Base-by-base conservation (phyloP, 2,329 filamentous ascomycete genomes). In the Gnomoniopsis smithogilvyi region DNA sequence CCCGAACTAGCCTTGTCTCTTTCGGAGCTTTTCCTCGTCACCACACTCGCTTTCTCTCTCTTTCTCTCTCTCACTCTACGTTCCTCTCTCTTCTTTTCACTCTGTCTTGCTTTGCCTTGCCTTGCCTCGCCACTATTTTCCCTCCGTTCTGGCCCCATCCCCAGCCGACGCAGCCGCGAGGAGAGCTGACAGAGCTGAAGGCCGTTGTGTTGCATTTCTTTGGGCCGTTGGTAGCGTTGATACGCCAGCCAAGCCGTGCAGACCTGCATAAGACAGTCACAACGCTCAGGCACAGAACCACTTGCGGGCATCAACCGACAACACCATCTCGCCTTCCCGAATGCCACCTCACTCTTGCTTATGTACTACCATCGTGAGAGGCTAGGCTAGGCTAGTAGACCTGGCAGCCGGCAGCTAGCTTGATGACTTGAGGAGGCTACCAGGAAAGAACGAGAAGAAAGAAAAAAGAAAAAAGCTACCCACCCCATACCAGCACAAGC, bases 271-370 rank as follows among this genome's bases (percentile, higher is more conserved):
- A 41, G 14, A 45, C 41, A 45, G 17, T 45, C 11, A 21, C 21
- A 55, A 55, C 34, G 46, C 51, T 55, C 57, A 55, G 57, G 57
- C 38, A 59, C 57, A 36, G 47, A 43, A 17, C 36, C 43, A 59
- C 50, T 54, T 33, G 45, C 34, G n/a, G n/a, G n/a, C n/a, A n/a
- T n/a, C 36, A 41, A 7, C 50, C 45, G 51, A 17, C 43, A 43
- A 50, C 45, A 47, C 46, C 51, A 41, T 41, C 38, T 51, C 56
- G 54, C 56, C 49, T 21, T 34, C 26, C 51, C 56, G 56, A 46
- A 50, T 59, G 51, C 45, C 50, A 59, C 26, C 56, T 45, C 51
- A 58, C 33, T 34, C 51, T 33, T 58, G 56, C 56, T 48, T 22
- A 38, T 17, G 45, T 45, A 45, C 56, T 30, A 30, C 26, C 26